Percentiles rank a stretch among this genome's conserved stretches.
Conservation (phyloP, 768 basidiomycete species). For the Infundibulicybe gibba region DNA sequence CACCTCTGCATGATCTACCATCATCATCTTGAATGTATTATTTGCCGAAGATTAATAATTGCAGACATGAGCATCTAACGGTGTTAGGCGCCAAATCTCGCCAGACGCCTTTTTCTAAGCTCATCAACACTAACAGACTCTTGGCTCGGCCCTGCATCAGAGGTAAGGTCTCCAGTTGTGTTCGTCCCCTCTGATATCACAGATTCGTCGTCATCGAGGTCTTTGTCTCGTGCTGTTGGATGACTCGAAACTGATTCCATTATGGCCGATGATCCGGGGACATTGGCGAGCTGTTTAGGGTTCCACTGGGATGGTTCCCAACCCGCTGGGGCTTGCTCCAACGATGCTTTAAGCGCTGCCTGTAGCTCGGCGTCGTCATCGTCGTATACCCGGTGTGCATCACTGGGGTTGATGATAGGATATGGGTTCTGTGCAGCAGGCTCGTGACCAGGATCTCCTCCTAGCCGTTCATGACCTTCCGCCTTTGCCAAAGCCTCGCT, state of each 20-base stretch:
- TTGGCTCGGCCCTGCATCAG: slow-evolving; percentile 14
- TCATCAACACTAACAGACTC: slow-evolving; percentile 57
- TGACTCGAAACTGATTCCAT: not conserved
- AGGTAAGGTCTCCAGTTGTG: slow-evolving; percentile 11
- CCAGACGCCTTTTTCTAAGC: slow-evolving; percentile 59
- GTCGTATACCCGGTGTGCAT: slow-evolving; percentile 56
- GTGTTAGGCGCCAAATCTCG: slow-evolving; percentile 53
- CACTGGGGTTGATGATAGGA: slow-evolving; percentile 3
- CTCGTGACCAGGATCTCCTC: slow-evolving; percentile 15
- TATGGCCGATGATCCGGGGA: not conserved
- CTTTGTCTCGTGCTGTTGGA: slow-evolving; percentile 6
- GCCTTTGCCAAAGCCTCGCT: slow-evolving; percentile 43
- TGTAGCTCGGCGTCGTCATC: slow-evolving; percentile 88
- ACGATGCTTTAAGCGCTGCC: slow-evolving; percentile 81
- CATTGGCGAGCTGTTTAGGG: slow-evolving; percentile 2
- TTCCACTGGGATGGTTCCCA: slow-evolving; percentile 33
- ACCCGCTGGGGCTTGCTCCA: slow-evolving; percentile 59
- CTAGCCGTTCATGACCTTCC: slow-evolving; percentile 15
- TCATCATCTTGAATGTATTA: no score
- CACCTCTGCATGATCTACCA: no score
- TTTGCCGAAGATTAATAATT: no score
- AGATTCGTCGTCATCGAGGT: slow-evolving; percentile 32
- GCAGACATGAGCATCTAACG: not conserved
- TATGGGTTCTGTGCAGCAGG: slow-evolving; percentile 6
- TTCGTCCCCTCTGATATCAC: slow-evolving; percentile 31